These are phyloP conservation scores for Angomonas deanei DNA, from an alignment of 208 protist species.

Conservation along the genomic window DNA sequence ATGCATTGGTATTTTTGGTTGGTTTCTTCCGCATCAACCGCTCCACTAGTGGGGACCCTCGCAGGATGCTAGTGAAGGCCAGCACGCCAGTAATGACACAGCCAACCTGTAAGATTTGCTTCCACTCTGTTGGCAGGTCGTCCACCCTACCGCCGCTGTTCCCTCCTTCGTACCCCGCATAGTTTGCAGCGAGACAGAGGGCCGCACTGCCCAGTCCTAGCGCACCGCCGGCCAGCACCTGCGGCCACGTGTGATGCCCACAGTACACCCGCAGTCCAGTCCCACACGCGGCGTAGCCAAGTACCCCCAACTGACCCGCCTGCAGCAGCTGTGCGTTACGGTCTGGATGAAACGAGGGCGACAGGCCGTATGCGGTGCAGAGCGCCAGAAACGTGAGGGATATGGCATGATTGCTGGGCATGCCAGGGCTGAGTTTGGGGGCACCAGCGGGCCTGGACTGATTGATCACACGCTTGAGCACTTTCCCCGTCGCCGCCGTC, in stretches of 20 bases:
- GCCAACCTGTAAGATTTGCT: conserved; percentile 7
- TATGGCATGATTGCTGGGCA: conserved; percentile 70
- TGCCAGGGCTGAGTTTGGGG: conserved; percentile 43
- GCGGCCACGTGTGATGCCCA: conserved; percentile 47
- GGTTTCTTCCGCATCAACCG: not conserved
- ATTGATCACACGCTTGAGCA: conserved; percentile 43
- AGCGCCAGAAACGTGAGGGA: conserved; percentile 36
- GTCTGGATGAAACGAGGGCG: not conserved
- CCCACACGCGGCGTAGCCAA: conserved; percentile 35
- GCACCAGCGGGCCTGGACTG: conserved; percentile 41
- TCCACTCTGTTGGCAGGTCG: conserved; percentile 18
- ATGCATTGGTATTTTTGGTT: not conserved
- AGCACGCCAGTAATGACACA: conserved; percentile 10
- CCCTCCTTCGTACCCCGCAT: conserved; percentile 20
- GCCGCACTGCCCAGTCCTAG: conserved; percentile 18
- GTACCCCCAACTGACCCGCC: conserved; percentile 7
- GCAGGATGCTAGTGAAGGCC: conserved; percentile 14
- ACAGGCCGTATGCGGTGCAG: conserved; percentile 18
- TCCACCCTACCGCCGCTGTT: conserved; percentile 28
- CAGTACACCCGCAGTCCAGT: conserved; percentile 23
- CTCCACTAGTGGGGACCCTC: conserved; percentile 11
- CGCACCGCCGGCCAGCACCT: conserved; percentile 36
- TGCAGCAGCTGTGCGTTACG: not conserved
- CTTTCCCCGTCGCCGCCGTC: conserved; percentile 33
- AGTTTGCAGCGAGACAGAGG: conserved; percentile 21